phyloP scores from a whole-genome alignment of 2,329 filamentous ascomycete genomes.

The Arthrobotrys sphaeroides region DNA sequence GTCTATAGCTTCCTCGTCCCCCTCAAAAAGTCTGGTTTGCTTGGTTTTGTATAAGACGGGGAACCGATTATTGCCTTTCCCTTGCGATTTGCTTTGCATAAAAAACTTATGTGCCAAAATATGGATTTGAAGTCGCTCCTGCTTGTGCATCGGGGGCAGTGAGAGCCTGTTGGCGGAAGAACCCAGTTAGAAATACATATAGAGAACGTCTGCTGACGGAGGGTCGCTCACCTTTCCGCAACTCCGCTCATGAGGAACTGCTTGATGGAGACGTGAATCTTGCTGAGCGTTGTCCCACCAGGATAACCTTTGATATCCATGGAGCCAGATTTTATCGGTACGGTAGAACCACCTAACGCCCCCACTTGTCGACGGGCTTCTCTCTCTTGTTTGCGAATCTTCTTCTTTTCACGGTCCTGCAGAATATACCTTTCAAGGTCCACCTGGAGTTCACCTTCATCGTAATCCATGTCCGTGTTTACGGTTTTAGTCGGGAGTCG shows the following conservation, averaged over 20 bases:
- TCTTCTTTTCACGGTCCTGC: conserved; percentile 77
- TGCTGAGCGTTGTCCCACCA: conserved; percentile 74
- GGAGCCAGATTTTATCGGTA: conserved; percentile 63
- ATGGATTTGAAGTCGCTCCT: conserved; percentile 80
- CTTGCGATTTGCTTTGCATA: conserved; percentile 84
- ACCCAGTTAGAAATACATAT: background rate
- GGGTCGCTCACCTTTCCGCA: conserved; percentile 67
- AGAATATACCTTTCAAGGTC: conserved; percentile 70
- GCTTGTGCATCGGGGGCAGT: conserved; percentile 84
- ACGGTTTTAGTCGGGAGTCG: conserved; percentile 56
- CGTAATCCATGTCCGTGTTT: conserved; percentile 67
- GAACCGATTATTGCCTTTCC: conserved; percentile 76
- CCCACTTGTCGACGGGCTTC: conserved; percentile 74
- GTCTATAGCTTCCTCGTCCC: conserved; percentile 69
- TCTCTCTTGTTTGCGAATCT: conserved; percentile 74
- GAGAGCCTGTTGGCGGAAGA: conserved; percentile 68
- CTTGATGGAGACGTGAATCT: conserved; percentile 77
- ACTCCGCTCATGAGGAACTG: conserved; percentile 73
- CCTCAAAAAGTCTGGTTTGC: conserved; percentile 68
- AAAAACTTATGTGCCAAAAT: conserved; percentile 78
- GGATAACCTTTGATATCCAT: conserved; percentile 75
- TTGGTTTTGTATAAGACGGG: conserved; percentile 79
- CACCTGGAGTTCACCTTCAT: conserved; percentile 74
- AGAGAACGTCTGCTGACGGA: background rate
- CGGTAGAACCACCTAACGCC: conserved; percentile 68